phyloP scores from a whole-genome alignment of 768 basidiomycete genomes.

The Podaxis sp. region DNA sequence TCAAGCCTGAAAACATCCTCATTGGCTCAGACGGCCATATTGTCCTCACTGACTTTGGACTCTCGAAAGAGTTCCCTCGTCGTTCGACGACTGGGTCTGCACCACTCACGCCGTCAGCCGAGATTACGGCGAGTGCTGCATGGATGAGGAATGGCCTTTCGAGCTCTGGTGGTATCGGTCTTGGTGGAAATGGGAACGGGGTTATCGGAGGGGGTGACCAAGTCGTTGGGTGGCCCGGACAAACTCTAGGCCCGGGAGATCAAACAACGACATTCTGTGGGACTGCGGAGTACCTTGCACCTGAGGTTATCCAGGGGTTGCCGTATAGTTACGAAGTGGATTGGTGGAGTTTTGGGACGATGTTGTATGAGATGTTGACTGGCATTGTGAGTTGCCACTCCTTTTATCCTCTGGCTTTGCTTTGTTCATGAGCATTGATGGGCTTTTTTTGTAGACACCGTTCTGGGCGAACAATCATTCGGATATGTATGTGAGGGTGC shows the following conservation, averaged over 20 bases:
- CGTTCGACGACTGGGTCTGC: conserved; percentile 41
- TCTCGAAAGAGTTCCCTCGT: conserved; percentile 87
- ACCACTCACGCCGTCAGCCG: conserved; percentile 57
- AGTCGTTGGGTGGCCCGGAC: conserved; percentile 59
- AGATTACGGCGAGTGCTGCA: conserved; percentile 56
- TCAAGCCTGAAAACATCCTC: conserved; percentile 96
- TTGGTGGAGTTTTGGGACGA: conserved; percentile 98
- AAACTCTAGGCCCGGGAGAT: conserved; percentile 50
- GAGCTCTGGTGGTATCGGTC: not conserved
- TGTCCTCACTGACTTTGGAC: conserved; percentile 95
- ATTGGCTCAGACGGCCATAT: conserved; percentile 95
- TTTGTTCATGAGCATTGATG: not conserved
- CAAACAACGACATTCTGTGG: conserved; percentile 89
- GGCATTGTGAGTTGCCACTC: conserved; percentile 74
- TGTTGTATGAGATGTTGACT: conserved; percentile 96
- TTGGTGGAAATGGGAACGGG: not conserved
- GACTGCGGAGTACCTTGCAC: conserved; percentile 95
- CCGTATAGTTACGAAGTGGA: conserved; percentile 94
- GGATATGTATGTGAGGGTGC: conserved; percentile 91
- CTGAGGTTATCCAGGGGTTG: conserved; percentile 92
- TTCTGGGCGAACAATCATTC: conserved; percentile 93
- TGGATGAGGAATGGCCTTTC: conserved; percentile 63
- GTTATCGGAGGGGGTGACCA: conserved; percentile 28
- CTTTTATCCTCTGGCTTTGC: conserved; percentile 1
- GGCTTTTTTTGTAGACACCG: conserved; percentile 60